A percentile compares a stretch with the other conserved stretches of the same genome.
phyloP scores from a whole-genome alignment of 306 rosid genomes.

The Ormosia emarginata region DNA sequence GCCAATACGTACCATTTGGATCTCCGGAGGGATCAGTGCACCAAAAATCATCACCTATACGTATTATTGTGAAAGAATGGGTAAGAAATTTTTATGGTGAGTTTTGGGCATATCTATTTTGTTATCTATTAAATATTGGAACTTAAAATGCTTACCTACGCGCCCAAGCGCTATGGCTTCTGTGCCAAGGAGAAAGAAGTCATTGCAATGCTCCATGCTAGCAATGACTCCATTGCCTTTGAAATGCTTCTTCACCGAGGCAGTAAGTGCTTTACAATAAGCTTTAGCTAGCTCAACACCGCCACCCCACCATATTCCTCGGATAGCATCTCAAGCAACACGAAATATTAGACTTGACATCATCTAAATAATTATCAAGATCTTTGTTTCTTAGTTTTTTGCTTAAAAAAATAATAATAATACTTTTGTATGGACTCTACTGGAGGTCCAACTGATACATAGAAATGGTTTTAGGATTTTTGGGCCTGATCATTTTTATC shows the following conservation, averaged over 20 bases:
- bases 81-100: background rate
- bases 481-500: background rate
- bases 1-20: constrained; percentile 74
- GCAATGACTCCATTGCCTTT: constrained; percentile 78
- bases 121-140: background rate
- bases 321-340: constrained; percentile 59
- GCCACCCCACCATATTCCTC: constrained; percentile 81
- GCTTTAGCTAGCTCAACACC: constrained; percentile 65
- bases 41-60: constrained; percentile 76
- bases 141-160: constrained; percentile 41
- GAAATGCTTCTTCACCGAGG: constrained; percentile 62
- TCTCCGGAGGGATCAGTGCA: constrained; percentile 55
- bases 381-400: background rate
- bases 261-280: constrained; percentile 65
- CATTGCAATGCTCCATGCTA: constrained; percentile 83
- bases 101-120: background rate
- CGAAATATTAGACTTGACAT: background rate
- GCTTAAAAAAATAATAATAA: too few relatives aligned
- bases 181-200: constrained; percentile 75
- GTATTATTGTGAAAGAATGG: background rate
- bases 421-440: background rate
- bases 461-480: background rate
- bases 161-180: constrained; percentile 66
- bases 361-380: background rate
- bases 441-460: background rate